Percentiles rank a stretch among this genome's conserved stretches.
Conservation (phyloP, 768 basidiomycete genomes). For the Russula lepida region DNA sequence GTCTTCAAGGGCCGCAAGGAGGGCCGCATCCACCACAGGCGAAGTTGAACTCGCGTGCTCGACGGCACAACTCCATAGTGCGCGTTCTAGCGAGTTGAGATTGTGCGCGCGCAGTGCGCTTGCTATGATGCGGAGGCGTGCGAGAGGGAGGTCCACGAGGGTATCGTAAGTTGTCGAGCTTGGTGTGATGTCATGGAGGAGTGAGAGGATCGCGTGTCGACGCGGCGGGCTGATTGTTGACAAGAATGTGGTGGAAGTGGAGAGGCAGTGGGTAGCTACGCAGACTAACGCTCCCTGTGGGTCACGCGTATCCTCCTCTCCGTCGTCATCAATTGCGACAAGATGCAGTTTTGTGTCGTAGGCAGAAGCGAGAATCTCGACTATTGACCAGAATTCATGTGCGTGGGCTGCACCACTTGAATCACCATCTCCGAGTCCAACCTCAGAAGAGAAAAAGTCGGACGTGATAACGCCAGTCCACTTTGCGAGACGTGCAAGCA, state of each 20-base stretch:
- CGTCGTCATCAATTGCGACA: not conserved
- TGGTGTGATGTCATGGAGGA: not conserved
- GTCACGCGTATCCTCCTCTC: not conserved
- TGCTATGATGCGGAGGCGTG: not conserved
- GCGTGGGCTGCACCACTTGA: too few relatives aligned
- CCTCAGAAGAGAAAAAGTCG: conserved; percentile 1
- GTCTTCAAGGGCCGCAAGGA: not conserved
- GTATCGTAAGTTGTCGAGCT: not conserved
- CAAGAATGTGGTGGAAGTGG: not conserved
- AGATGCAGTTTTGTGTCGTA: not conserved
- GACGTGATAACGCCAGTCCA: conserved; percentile 25
- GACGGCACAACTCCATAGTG: conserved; percentile 4
- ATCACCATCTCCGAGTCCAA: not conserved
- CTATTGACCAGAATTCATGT: not conserved
- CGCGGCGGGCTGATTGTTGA: not conserved
- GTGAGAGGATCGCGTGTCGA: not conserved
- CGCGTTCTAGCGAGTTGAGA: not conserved
- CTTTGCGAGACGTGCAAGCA: conserved; percentile 21
- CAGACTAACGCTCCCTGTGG: conserved; percentile 2
- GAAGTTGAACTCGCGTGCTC: not conserved
- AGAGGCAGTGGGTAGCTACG: conserved; percentile 1
- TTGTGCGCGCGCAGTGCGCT: not conserved
- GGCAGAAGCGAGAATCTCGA: conserved; percentile 10
- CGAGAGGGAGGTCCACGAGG: not conserved
- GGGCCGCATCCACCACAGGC: not conserved